These are phyloP conservation scores for Arctium lappa DNA, from an alignment of 129 eudicot species.

Conservation along the genomic window DNA sequence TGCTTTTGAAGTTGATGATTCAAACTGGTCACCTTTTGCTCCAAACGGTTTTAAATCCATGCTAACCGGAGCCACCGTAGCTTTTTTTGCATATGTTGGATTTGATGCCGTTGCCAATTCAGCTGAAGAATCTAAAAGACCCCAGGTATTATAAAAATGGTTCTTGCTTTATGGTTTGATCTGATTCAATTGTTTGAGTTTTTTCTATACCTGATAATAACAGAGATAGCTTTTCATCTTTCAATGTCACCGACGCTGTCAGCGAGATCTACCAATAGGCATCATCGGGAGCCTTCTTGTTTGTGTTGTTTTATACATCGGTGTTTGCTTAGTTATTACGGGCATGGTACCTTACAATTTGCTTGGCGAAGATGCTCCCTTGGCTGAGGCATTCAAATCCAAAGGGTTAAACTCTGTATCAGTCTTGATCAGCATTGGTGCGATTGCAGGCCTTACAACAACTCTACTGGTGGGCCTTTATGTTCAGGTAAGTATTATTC, in stretches of 20 bases:
- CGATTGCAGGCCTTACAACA: constrained; percentile 98
- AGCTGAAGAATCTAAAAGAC: constrained; percentile 96
- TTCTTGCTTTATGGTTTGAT: background rate
- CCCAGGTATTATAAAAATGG: constrained; percentile 55
- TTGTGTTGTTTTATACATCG: constrained; percentile 73
- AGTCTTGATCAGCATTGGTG: constrained; percentile 86
- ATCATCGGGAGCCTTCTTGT: constrained; percentile 91
- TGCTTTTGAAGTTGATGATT: constrained; percentile 76
- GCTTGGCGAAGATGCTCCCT: constrained; percentile 96
- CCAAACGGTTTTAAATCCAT: constrained; percentile 79
- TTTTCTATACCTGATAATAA: constrained; percentile 10
- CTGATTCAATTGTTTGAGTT: background rate
- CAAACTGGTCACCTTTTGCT: constrained; percentile 95
- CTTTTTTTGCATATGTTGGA: constrained; percentile 93
- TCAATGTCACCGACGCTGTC: constrained; percentile 16
- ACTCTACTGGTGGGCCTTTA: constrained; percentile 94
- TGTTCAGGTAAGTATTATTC: constrained; percentile 63
- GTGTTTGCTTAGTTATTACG: constrained; percentile 92
- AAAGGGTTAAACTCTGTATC: constrained; percentile 85
- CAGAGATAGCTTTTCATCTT: background rate
- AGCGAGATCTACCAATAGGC: constrained; percentile 94
- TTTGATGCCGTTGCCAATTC: constrained; percentile 99
- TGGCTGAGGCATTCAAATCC: constrained; percentile 86
- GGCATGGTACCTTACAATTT: constrained; percentile 91
- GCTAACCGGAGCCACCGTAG: constrained; percentile 96